Evolutionary conservation across 164 flowering plant species (phyloP).

Genomic region (Vitis rupestris): DNA sequence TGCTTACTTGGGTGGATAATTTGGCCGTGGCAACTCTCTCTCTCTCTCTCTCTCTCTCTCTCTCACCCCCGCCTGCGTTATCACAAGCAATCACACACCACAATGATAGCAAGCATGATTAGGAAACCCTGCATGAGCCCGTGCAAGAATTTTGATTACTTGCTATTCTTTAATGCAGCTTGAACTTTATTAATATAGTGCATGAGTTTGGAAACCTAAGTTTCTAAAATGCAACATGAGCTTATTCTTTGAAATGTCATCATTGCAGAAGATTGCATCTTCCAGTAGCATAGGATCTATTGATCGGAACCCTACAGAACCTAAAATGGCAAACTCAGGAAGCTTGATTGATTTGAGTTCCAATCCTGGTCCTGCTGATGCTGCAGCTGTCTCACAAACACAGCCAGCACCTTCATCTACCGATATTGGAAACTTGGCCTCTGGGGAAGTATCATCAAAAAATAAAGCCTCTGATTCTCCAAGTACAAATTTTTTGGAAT

Average conservation of each 20-base stretch:
- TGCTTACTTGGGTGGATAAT: too few species aligned
- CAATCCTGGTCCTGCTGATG: constrained; percentile 22
- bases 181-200: neutral
- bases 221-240: neutral
- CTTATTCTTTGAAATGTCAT: too few species aligned
- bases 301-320: constrained; percentile 12
- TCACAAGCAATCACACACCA: too few species aligned
- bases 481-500: constrained; percentile 35
- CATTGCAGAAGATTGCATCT: constrained; percentile 18
- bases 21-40: too few species aligned
- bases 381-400: constrained; percentile 13
- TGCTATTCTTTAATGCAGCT: neutral
- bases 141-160: neutral
- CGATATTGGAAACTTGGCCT: constrained; percentile 14
- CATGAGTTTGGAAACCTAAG: neutral
- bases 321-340: constrained; percentile 3
- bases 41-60: too few species aligned
- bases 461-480: constrained; percentile 16
- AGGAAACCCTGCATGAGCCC: neutral
- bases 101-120: too few species aligned
- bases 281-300: constrained; percentile 6
- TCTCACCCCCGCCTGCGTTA: too few species aligned
- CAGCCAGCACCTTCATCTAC: constrained; percentile 12
- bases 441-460: constrained; percentile 14
- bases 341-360: constrained; percentile 38